A percentile compares a stretch with the other conserved stretches of the same genome.
phyloP scores from a whole-genome alignment of 441 rosid genomes.

The Iberis amara region DNA sequence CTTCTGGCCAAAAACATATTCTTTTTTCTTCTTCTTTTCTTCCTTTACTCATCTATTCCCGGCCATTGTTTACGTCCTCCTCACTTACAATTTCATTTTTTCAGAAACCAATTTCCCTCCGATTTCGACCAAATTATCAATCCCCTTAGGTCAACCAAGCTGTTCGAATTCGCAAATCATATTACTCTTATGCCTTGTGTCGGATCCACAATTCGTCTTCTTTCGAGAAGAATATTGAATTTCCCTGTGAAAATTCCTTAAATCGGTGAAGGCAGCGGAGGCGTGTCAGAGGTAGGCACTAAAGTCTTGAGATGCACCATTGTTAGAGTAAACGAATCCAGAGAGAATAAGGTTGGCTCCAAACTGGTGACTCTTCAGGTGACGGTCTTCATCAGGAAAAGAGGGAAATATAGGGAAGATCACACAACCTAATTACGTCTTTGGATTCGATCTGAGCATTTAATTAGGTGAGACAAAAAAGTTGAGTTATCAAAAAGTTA shows the following conservation, averaged over 20 bases:
- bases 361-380: slow-evolving; percentile 32
- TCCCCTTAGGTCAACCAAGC: slow-evolving; percentile 10
- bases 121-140: slow-evolving; percentile 11
- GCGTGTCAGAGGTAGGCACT: slow-evolving; percentile 46
- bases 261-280: slow-evolving; percentile 40
- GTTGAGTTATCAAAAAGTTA: too few species aligned
- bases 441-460: too few species aligned
- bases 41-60: slow-evolving; percentile 16
- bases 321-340: slow-evolving; percentile 39
- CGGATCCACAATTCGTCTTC: slow-evolving; percentile 23
- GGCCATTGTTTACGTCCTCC: slow-evolving; percentile 19
- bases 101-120: slow-evolving; percentile 7
- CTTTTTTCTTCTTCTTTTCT: slow-evolving; percentile 1
- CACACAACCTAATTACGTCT: too few species aligned
- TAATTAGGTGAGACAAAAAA: too few species aligned
- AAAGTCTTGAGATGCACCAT: slow-evolving; percentile 47
- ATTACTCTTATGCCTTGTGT: slow-evolving; percentile 3
- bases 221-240: slow-evolving; percentile 27
- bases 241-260: slow-evolving; percentile 36
- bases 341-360: slow-evolving; percentile 42
- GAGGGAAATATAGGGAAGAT: too few species aligned
- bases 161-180: neutral
- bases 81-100: slow-evolving; percentile 14
- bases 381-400: slow-evolving; percentile 38
- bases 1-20: slow-evolving; percentile 3